These are phyloP conservation scores for Colletotrichum sp. DNA, from an alignment of 2,329 filamentous ascomycete species.

Conservation along the genomic window DNA sequence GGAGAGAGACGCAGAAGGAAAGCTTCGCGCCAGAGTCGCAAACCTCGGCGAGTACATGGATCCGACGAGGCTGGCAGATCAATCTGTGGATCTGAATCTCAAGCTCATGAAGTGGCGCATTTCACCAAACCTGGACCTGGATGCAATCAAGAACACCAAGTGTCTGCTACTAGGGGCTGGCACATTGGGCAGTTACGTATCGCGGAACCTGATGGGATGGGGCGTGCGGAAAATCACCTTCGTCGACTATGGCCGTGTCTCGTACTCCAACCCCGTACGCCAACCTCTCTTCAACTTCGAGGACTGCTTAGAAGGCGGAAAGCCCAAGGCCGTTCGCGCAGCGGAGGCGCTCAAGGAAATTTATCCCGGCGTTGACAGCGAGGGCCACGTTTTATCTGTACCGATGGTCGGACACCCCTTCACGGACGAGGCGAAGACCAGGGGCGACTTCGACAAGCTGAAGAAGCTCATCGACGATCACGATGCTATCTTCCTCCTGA, in stretches of 20 bases:
- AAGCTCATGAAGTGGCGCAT: constrained; percentile 99
- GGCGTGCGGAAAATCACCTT: constrained; percentile 95
- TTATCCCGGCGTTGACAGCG: constrained; percentile 86
- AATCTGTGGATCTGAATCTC: constrained; percentile 93
- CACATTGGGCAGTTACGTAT: constrained; percentile 92
- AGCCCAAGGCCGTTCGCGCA: constrained; percentile 80
- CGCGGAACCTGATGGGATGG: constrained; percentile 92
- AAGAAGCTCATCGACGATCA: constrained; percentile 79
- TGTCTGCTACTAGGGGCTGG: constrained; percentile 92
- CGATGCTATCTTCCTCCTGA: constrained; percentile 93
- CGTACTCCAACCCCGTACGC: constrained; percentile 94
- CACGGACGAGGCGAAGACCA: constrained; percentile 71
- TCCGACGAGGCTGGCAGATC: constrained; percentile 83
- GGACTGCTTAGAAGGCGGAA: constrained; percentile 86
- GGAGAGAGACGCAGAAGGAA: constrained; percentile 83
- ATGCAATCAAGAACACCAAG: constrained; percentile 86
- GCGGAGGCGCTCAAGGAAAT: constrained; percentile 83
- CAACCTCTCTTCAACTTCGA: constrained; percentile 91
- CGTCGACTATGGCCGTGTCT: constrained; percentile 90
- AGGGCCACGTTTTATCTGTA: constrained; percentile 82
- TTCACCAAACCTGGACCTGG: constrained; percentile 84
- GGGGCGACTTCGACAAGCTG: constrained; percentile 76
- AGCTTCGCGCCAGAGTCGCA: constrained; percentile 77
- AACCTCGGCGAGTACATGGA: constrained; percentile 95
- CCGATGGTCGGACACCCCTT: constrained; percentile 96